Evolutionary conservation across 305 asterid species (phyloP).

Genomic region (Fraxinus sp.): DNA sequence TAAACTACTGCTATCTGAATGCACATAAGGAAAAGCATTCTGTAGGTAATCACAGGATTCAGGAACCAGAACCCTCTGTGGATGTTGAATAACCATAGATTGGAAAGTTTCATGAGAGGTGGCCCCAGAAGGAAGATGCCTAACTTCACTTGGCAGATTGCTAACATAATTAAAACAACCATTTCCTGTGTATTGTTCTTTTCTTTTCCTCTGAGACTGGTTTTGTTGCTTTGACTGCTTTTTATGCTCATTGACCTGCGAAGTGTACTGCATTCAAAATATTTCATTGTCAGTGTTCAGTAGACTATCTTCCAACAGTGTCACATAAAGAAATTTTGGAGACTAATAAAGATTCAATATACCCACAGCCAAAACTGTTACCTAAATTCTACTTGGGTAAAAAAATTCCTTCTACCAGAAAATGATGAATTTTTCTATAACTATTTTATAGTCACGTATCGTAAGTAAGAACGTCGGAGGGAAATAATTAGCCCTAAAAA

Average conservation of each 20-base stretch:
- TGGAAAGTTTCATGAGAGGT: constrained; percentile 33
- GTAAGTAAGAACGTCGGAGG: too few species aligned
- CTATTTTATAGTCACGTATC: too few species aligned
- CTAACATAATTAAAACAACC: constrained; percentile 32
- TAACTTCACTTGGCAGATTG: constrained; percentile 36
- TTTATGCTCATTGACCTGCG: constrained; percentile 45
- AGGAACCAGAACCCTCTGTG: constrained; percentile 26
- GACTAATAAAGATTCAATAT: background rate
- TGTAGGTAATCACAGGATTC: constrained; percentile 41
- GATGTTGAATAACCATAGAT: constrained; percentile 32
- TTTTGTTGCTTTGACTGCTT: constrained; percentile 48
- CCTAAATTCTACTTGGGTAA: too few species aligned
- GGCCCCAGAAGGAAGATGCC: constrained; percentile 36
- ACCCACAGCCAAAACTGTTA: too few species aligned
- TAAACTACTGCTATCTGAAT: constrained; percentile 40
- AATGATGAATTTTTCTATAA: too few species aligned
- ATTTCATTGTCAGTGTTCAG: too few species aligned
- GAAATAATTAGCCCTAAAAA: background rate
- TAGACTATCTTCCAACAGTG: background rate
- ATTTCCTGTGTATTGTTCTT: constrained; percentile 38
- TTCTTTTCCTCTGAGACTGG: constrained; percentile 40
- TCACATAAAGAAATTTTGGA: background rate
- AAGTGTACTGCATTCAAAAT: too few species aligned
- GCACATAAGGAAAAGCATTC: constrained; percentile 34
- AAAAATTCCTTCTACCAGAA: too few species aligned